Conservation (phyloP, 139 green algal species). For the Chlorella sp. region DNA sequence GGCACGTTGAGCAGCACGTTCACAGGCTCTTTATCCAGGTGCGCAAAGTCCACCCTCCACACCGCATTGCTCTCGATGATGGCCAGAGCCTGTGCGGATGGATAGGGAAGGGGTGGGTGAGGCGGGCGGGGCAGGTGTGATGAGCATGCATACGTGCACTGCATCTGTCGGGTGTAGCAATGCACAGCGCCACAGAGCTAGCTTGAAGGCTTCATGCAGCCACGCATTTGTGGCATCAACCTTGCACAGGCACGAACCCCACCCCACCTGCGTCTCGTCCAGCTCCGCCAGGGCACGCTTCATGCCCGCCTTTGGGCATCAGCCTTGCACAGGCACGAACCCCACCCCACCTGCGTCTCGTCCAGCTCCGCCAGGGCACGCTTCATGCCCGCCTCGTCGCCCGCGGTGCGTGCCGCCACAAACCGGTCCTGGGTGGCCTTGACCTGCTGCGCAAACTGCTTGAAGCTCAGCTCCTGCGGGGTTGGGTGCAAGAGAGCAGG, state of each 20-base stretch:
- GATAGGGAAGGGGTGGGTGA: too few species aligned
- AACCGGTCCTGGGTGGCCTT: conserved; percentile 53
- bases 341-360: conserved; percentile 51
- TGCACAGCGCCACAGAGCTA: too few species aligned
- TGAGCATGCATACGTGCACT: too few species aligned
- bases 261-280: conserved; percentile 57
- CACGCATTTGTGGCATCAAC: too few species aligned
- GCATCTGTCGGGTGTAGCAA: too few species aligned
- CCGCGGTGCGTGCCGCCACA: conserved; percentile 21
- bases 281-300: conserved; percentile 35
- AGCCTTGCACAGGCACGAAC: too few species aligned
- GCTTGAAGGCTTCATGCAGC: too few species aligned
- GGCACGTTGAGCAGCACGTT: conserved; percentile 48
- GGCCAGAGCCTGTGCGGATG: not conserved
- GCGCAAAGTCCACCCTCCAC: conserved; percentile 16
- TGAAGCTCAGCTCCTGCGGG: not conserved
- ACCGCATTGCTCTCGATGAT: conserved; percentile 3
- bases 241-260: too few species aligned
- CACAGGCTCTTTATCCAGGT: conserved; percentile 50
- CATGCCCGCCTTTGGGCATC: too few species aligned
- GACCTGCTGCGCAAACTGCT: not conserved
- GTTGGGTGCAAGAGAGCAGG: too few species aligned
- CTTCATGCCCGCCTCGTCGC: conserved; percentile 23
- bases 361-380: conserved; percentile 43
- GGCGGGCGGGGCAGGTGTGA: not conserved